These are phyloP conservation scores for Aspergillus cavernicola DNA, from an alignment of 495 filamentous ascomycete species.

Conservation along the genomic window DNA sequence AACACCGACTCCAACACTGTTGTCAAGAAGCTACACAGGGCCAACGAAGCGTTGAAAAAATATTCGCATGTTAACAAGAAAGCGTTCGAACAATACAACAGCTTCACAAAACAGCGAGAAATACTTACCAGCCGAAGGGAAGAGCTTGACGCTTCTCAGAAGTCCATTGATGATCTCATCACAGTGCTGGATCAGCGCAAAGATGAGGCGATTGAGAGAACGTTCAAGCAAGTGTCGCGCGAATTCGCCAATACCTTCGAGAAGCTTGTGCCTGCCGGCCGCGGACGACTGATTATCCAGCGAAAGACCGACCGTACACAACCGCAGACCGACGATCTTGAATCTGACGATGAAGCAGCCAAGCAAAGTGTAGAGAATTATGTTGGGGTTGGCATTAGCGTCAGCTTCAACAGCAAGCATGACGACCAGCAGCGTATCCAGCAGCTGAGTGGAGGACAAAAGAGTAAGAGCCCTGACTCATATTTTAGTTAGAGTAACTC, in stretches of 20 bases:
- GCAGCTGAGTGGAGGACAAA: conserved; percentile 95
- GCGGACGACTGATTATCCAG: conserved; percentile 89
- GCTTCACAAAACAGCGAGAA: conserved; percentile 88
- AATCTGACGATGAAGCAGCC: conserved; percentile 55
- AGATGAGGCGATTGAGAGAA: conserved; percentile 89
- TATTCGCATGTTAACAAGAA: conserved; percentile 99
- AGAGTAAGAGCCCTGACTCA: conserved; percentile 60
- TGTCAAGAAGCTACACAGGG: conserved; percentile 82
- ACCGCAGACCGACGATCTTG: conserved; percentile 62
- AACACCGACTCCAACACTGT: conserved; percentile 74
- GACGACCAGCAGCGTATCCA: conserved; percentile 98
- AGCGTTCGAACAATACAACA: conserved; percentile 97
- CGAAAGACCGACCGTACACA: conserved; percentile 72
- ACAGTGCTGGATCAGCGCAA: conserved; percentile 90
- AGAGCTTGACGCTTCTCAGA: conserved; percentile 79
- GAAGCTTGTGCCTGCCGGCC: conserved; percentile 89
- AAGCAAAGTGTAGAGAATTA: conserved; percentile 88
- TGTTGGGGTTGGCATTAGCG: conserved; percentile 94
- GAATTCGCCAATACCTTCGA: conserved; percentile 93
- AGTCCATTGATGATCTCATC: conserved; percentile 87
- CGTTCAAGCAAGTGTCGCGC: conserved; percentile 93
- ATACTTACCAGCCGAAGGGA: conserved; percentile 72
- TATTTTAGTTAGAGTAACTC: neutral
- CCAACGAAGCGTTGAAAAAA: conserved; percentile 91
- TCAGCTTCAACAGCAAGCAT: conserved; percentile 96